Evolutionary conservation across 2,329 filamentous ascomycete genomes (phyloP).

Genomic region (Ophiocordyceps sinensis): DNA sequence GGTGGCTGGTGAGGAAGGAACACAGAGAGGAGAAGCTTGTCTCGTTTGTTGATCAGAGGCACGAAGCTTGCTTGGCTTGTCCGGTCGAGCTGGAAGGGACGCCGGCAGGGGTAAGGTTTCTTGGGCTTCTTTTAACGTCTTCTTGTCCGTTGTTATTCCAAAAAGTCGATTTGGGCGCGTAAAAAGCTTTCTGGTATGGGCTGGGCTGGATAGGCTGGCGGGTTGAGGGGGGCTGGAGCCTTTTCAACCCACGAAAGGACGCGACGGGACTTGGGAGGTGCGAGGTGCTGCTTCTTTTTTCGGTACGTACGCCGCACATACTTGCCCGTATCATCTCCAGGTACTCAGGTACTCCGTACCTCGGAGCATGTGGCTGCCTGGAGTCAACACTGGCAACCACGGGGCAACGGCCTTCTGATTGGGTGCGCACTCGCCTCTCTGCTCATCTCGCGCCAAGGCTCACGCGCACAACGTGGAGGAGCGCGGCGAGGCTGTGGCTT

Average conservation of each 20-base stretch:
- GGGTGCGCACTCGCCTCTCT: slow-evolving; percentile 13
- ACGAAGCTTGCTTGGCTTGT: too few relatives aligned
- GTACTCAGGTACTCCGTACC: too few relatives aligned
- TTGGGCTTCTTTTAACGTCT: neutral
- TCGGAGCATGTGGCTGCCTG: neutral
- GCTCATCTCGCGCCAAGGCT: neutral
- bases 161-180: too few relatives aligned
- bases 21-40: neutral
- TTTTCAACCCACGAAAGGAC: neutral
- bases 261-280: neutral
- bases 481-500: neutral
- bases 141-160: neutral
- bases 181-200: too few relatives aligned
- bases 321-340: too few relatives aligned
- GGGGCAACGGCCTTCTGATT: slow-evolving; percentile 38
- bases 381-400: slow-evolving; percentile 41
- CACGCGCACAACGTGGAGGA: slow-evolving; percentile 2
- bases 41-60: neutral
- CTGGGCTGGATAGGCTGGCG: neutral
- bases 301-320: neutral
- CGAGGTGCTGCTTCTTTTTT: neutral
- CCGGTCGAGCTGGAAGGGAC: neutral
- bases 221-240: neutral
- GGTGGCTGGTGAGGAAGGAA: neutral
- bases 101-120: neutral